Base-by-base conservation (phyloP, 2,329 filamentous ascomycete species). In the Arthrocladium fulminans region DNA sequence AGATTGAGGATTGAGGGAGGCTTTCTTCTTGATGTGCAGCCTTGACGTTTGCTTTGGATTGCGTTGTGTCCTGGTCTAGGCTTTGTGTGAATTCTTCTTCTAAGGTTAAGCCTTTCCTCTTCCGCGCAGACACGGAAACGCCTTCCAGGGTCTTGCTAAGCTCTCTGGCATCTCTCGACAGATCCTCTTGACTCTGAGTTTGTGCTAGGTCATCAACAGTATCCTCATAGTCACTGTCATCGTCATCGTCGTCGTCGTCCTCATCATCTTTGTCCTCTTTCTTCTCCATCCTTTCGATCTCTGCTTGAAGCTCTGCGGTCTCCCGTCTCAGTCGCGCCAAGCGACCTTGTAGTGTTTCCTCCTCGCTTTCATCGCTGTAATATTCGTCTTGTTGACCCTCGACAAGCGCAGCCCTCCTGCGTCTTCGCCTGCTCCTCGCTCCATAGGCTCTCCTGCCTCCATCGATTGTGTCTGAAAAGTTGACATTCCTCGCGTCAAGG, bases 381-480 rank as follows among this genome's bases (percentile, higher is more conserved):
- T 84, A 71, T 59, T 85, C 80, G 2, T 24, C 44, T 13, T 25
- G n/a, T 24, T 47, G 25, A 12, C 25, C 44, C 58, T 81, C 75
- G 1, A 76, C 58, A 2, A 65, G 65, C 20, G 67, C 65, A 29
- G 66, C 64, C 41, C 61, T 58, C 48, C 54, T 52, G 61, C 61
- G 62, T 54, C 81, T 77, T 50, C 81, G 77, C 43, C 84, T 77
- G 41, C 76, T 86, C 5, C 84, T 83, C 29, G 82, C 81, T 57
- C 81, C 82, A 70, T 96, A 96, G 20, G 87, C 87, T 66, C 85
- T 87, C 54, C 86, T 79, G 65, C 90, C 90, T 40, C 80, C 80
- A 51, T 81, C 81, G 30, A 97, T 81, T 46, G 89, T 83, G 66
- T 96, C 89, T 2, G 89, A 94, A 65, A 96, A 92, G 66, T 96